Evolutionary conservation across 495 filamentous ascomycete genomes (phyloP).

Genomic region (Penicillium roqueforti): DNA sequence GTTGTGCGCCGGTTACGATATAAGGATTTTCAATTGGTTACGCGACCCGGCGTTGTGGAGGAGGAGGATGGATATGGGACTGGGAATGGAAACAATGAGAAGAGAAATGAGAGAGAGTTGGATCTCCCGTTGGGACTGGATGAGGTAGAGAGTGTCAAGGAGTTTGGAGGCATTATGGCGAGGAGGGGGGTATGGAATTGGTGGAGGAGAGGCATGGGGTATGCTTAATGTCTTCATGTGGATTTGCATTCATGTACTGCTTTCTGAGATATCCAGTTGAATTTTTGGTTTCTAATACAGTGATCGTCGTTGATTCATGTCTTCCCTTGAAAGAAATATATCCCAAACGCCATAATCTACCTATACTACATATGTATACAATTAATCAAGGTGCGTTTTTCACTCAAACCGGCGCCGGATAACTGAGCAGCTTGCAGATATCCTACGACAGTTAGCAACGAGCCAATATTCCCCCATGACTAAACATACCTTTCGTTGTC

Average conservation of each 20-base stretch:
- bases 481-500: constrained; percentile 52
- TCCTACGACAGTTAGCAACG: constrained; percentile 28
- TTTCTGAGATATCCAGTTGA: constrained; percentile 6
- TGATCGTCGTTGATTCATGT: background rate
- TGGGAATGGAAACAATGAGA: background rate
- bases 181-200: constrained; percentile 41
- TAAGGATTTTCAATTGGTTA: constrained; percentile 48
- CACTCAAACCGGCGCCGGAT: constrained; percentile 41
- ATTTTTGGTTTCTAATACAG: background rate
- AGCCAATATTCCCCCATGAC: background rate
- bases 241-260: background rate
- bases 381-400: background rate
- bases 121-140: constrained; percentile 18
- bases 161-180: constrained; percentile 44
- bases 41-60: constrained; percentile 23
- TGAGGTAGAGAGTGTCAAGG: constrained; percentile 44
- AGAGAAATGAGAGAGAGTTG: background rate
- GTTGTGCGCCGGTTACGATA: constrained; percentile 49
- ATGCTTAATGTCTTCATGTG: constrained; percentile 20
- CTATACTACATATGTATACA: constrained; percentile 9
- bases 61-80: constrained; percentile 6
- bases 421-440: constrained; percentile 47
- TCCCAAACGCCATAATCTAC: constrained; percentile 3
- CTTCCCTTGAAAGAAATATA: background rate
- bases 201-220: constrained; percentile 52